phyloP scores from a whole-genome alignment of 345 rosid species.

The Lumnitzera racemosa region DNA sequence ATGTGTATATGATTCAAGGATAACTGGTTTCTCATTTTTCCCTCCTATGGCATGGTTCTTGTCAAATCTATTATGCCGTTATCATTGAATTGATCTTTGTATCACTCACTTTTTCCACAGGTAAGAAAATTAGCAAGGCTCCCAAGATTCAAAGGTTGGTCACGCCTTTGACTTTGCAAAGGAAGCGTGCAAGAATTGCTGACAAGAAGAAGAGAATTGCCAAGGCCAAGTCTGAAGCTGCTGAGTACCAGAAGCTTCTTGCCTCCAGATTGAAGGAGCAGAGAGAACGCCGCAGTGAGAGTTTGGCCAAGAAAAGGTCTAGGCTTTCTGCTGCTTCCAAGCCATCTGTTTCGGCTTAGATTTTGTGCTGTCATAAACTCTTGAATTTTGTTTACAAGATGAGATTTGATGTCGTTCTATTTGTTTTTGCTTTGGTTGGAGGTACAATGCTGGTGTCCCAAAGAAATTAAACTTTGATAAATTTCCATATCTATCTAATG shows the following conservation, averaged over 20 bases:
- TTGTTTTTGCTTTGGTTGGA: background rate
- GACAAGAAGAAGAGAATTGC: conserved; percentile 49
- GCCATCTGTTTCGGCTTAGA: conserved; percentile 31
- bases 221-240: conserved; percentile 57
- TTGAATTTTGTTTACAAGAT: conserved; percentile 2
- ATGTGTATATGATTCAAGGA: background rate
- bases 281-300: conserved; percentile 44
- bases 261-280: conserved; percentile 52
- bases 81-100: background rate
- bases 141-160: conserved; percentile 61
- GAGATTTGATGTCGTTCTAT: background rate
- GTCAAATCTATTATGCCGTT: background rate
- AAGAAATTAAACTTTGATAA: too few species aligned
- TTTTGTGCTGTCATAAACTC: background rate
- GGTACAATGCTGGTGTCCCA: conserved; percentile 1
- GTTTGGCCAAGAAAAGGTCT: conserved; percentile 47
- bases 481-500: too few species aligned
- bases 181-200: conserved; percentile 46
- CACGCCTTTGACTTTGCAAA: conserved; percentile 50
- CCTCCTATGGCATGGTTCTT: too few species aligned
- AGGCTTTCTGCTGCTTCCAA: conserved; percentile 43
- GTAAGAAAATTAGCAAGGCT: conserved; percentile 52
- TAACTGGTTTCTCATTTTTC: background rate
- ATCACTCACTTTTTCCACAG: conserved; percentile 14
- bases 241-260: conserved; percentile 47